These are phyloP conservation scores for Kluyveromyces sp. DNA, from an alignment of 1,139 yeast genomes.

Conservation along the genomic window DNA sequence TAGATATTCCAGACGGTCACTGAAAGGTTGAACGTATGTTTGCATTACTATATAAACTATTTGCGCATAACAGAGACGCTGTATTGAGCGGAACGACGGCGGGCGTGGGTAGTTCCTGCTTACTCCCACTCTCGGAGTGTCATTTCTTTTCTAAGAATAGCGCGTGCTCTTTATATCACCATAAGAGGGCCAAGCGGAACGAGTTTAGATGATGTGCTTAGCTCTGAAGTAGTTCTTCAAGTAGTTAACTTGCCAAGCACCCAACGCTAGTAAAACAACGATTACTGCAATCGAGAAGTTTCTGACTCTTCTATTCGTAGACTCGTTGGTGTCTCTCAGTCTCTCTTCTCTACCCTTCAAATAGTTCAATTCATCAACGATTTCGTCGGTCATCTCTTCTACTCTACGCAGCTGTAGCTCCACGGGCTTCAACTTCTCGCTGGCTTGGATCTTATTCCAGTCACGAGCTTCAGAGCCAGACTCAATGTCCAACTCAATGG, in stretches of 20 bases:
- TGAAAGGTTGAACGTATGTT: constrained; percentile 1
- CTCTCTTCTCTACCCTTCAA: constrained; percentile 82
- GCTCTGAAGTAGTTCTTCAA: constrained; percentile 90
- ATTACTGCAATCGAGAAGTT: constrained; percentile 70
- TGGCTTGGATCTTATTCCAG: constrained; percentile 92
- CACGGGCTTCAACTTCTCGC: constrained; percentile 86
- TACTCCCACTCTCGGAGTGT: too few relatives aligned
- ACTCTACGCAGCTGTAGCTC: constrained; percentile 83
- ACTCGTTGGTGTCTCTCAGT: constrained; percentile 93
- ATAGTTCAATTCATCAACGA: constrained; percentile 70
- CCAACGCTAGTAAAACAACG: constrained; percentile 64
- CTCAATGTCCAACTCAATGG: constrained; percentile 84
- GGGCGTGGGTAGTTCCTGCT: too few relatives aligned
- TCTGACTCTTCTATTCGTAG: constrained; percentile 72
- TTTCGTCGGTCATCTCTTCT: constrained; percentile 77
- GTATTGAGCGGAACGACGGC: neutral
- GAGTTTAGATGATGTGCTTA: constrained; percentile 71
- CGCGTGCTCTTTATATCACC: too few relatives aligned
- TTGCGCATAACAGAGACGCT: too few relatives aligned
- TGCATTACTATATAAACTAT: constrained; percentile 1
- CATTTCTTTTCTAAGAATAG: too few relatives aligned
- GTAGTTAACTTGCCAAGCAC: constrained; percentile 87
- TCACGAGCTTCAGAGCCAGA: constrained; percentile 96
- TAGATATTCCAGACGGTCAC: too few relatives aligned
- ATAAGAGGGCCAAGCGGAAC: neutral